Evolutionary conservation across 2,329 filamentous ascomycete genomes (phyloP).

Genomic region (Aspergillus sp.): DNA sequence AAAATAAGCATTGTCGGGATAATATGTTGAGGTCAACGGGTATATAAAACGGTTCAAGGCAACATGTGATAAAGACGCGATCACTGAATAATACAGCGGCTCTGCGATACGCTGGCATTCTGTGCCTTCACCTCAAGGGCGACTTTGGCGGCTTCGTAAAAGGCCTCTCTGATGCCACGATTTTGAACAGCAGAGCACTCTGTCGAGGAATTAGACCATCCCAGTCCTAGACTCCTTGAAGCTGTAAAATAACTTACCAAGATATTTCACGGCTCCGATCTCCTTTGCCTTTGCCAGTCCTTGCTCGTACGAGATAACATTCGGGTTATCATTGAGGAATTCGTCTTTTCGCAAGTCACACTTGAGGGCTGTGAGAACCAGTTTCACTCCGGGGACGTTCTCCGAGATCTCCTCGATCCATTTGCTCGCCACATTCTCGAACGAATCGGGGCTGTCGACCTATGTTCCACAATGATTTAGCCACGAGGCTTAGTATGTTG

Average conservation of each 20-base stretch:
- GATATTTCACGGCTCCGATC: conserved; percentile 89
- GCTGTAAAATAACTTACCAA: conserved; percentile 55
- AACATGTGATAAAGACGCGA: background rate
- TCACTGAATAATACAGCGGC: conserved; percentile 39
- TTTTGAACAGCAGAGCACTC: conserved; percentile 99
- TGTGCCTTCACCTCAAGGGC: conserved; percentile 61
- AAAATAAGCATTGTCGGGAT: background rate
- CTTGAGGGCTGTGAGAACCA: conserved; percentile 93
- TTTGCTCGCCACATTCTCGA: conserved; percentile 98
- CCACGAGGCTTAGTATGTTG: background rate
- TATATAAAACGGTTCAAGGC: conserved; percentile 17
- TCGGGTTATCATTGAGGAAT: conserved; percentile 64
- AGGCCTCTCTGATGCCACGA: conserved; percentile 95
- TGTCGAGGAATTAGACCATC: conserved; percentile 28
- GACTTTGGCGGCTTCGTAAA: conserved; percentile 94
- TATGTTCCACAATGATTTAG: conserved; percentile 26
- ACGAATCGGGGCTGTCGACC: conserved; percentile 90
- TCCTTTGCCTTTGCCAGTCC: conserved; percentile 86
- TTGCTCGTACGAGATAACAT: conserved; percentile 79
- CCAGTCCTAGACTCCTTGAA: background rate
- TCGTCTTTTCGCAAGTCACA: conserved; percentile 89
- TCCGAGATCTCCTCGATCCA: conserved; percentile 98
- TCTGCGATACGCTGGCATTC: conserved; percentile 32
- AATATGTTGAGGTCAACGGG: conserved; percentile 8
- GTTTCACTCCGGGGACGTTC: conserved; percentile 92